Conservation (phyloP, 108 stramenopile species). For the Fragilaria crotonensis region DNA sequence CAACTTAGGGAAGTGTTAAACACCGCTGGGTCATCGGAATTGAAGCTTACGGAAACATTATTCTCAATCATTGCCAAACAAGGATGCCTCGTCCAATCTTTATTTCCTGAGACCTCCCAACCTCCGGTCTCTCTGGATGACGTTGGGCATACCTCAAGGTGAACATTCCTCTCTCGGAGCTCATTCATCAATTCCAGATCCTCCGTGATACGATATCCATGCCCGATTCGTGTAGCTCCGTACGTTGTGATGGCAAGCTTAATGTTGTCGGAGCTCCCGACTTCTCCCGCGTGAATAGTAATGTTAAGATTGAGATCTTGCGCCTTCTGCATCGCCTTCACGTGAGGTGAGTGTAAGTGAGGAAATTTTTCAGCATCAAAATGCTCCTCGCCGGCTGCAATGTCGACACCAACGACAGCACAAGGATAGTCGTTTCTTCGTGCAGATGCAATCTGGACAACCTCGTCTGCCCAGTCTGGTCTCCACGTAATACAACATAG, state of each 20-base stretch:
- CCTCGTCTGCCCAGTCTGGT: slow-evolving; percentile 56
- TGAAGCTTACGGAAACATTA: slow-evolving; percentile 36
- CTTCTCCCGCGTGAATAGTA: slow-evolving; percentile 55
- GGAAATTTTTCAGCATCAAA: slow-evolving; percentile 32
- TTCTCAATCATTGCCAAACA: slow-evolving; percentile 23
- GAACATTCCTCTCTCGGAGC: slow-evolving; percentile 28
- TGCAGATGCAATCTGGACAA: slow-evolving; percentile 37
- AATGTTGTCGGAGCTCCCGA: slow-evolving; percentile 40
- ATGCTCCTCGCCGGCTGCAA: slow-evolving; percentile 72
- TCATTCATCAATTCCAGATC: slow-evolving; percentile 29
- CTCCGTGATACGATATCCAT: slow-evolving; percentile 43
- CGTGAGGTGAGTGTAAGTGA: slow-evolving; percentile 37
- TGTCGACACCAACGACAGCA: slow-evolving; percentile 59
- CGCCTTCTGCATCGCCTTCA: slow-evolving; percentile 41
- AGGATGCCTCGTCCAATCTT: slow-evolving; percentile 54
- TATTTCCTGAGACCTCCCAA: slow-evolving; percentile 14
- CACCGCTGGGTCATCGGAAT: slow-evolving; percentile 69
- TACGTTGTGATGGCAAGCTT: slow-evolving; percentile 41
- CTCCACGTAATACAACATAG: slow-evolving; percentile 54
- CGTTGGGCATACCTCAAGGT: slow-evolving; percentile 68
- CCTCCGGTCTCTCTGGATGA: slow-evolving; percentile 41
- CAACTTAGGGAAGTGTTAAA: slow-evolving; percentile 50
- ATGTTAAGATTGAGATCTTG: slow-evolving; percentile 43
- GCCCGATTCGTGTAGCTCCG: slow-evolving; percentile 61
- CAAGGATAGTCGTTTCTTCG: slow-evolving; percentile 41